Evolutionary conservation across 202 grass and related monocot species (phyloP), one percentile per base, ranked within the genome.

Genomic region (Zizania palustris): DNA sequence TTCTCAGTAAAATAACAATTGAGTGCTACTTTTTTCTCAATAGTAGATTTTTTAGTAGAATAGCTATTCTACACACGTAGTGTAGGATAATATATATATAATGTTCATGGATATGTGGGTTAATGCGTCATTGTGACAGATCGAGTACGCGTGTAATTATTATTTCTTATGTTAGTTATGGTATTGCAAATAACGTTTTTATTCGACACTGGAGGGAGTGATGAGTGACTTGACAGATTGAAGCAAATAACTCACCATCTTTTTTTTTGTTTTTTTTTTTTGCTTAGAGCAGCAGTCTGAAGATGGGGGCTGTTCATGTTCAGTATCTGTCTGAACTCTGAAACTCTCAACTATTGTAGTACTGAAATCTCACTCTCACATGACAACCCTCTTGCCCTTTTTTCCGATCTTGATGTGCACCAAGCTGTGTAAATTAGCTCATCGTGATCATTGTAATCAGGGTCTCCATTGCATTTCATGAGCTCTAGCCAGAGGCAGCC

Each of bases 191-290:
- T 83, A 72, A 83, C 61, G 65, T 83, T 75, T 87, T 80, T 80
- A 57, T 84, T 70, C n/a, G 56, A 53, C 44, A 61, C 22, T 84
- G 21, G 15, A 76, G 9, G n/a, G 43, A 76, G 60, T 51, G 80
- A 91, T 66, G 75, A 38, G 41, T 71, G 80, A 82, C 79, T 95
- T 95, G 92, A 28, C 28, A 28, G 28, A 87, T 87, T 83, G 92
- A 95, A 67, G 85, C 84, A 74, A 89, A 91, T 91, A 38, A 91
- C 86, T 95, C 69, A 95, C 86, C 88, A 42, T 78, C 60, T 74
- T 0, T 28, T 28, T 28, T 28, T 28, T 28, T 28, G 37, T 78
- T 55, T 74, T 0, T 28, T 28, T 28, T 28, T 28, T 28, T 28
- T 28, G 28, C 28, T 28, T 28, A 28, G 28, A 28, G 28, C 28